Evolutionary conservation across 345 rosid genomes (phyloP).

Genomic region (Acer yangbiense): DNA sequence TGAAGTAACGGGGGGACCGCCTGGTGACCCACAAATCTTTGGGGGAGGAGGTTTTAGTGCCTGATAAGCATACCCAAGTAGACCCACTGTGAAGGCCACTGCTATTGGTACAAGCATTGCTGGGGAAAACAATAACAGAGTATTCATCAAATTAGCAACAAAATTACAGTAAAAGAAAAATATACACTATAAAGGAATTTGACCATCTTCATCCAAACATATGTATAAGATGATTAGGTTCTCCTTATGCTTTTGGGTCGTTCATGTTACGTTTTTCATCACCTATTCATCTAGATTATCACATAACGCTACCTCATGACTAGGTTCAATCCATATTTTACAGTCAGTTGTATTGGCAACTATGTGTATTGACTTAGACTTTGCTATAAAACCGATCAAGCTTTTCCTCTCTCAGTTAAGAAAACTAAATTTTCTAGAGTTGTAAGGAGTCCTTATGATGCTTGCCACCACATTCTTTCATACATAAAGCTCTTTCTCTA

Average conservation of each 20-base stretch:
- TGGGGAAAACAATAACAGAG: slow-evolving; percentile 22
- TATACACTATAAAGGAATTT: neutral
- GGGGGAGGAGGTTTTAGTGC: slow-evolving; percentile 71
- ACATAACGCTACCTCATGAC: neutral
- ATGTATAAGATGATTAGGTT: neutral
- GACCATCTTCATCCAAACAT: neutral
- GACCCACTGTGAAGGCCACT: slow-evolving; percentile 49
- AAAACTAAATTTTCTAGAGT: neutral
- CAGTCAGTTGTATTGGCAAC: neutral
- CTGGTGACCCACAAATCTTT: slow-evolving; percentile 63
- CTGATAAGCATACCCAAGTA: slow-evolving; percentile 55
- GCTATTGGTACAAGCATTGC: slow-evolving; percentile 52
- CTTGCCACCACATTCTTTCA: neutral
- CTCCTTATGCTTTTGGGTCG: neutral
- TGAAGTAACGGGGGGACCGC: slow-evolving; percentile 71
- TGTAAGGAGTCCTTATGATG: neutral
- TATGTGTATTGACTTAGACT: neutral
- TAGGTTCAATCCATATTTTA: neutral
- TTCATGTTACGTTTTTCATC: neutral
- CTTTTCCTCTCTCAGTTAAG: too few relatives aligned
- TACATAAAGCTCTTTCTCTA: too few relatives aligned
- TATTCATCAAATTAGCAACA: slow-evolving; percentile 8
- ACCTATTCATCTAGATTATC: neutral
- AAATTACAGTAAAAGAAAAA: neutral
- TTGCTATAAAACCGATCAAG: too few relatives aligned